A percentile compares a stretch with the other conserved stretches of the same genome.
Evolutionary conservation across 2,329 filamentous ascomycete genomes (phyloP).

Genomic region (Colletotrichum sp.): DNA sequence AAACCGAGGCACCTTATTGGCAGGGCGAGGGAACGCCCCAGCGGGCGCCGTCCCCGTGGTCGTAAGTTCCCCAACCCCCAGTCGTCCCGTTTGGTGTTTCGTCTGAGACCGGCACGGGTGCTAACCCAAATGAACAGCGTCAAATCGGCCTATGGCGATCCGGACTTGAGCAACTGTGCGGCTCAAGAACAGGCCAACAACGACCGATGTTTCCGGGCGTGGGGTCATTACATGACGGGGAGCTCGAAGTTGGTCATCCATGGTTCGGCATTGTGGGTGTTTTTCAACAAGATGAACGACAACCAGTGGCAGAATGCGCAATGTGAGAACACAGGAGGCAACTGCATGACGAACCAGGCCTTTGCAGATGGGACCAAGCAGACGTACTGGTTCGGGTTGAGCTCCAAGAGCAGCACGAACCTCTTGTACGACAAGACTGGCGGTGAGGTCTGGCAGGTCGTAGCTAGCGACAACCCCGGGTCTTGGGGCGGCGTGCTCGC

Average conservation of each 20-base stretch:
- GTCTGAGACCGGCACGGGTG: slow-evolving; percentile 29
- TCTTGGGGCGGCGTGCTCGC: slow-evolving; percentile 33
- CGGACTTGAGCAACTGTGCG: slow-evolving; percentile 25
- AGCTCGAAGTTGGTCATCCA: slow-evolving; percentile 33
- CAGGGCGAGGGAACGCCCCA: slow-evolving; percentile 35
- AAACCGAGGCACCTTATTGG: slow-evolving; percentile 52
- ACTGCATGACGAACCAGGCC: slow-evolving; percentile 28
- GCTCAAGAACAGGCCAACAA: slow-evolving; percentile 21
- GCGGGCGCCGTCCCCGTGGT: slow-evolving; percentile 44
- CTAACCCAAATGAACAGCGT: slow-evolving; percentile 16
- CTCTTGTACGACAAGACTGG: slow-evolving; percentile 31
- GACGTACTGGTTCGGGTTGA: slow-evolving; percentile 32
- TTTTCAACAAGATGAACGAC: slow-evolving; percentile 36
- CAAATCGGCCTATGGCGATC: slow-evolving; percentile 24
- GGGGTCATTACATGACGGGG: slow-evolving; percentile 25
- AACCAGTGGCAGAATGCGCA: slow-evolving; percentile 25
- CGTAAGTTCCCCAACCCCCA: slow-evolving; percentile 1
- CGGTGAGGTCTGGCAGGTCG: slow-evolving; percentile 16
- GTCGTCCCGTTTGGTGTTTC: slow-evolving; percentile 29
- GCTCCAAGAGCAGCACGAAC: slow-evolving; percentile 31
- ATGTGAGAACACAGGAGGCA: slow-evolving; percentile 26
- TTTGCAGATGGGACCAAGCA: slow-evolving; percentile 27
- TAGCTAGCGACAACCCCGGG: slow-evolving; percentile 28
- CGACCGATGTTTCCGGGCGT: slow-evolving; percentile 31
- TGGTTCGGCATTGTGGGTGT: slow-evolving; percentile 38